These are phyloP conservation scores for Eutrema heterophyllum DNA, from an alignment of 345 rosid genomes.

Conservation along the genomic window DNA sequence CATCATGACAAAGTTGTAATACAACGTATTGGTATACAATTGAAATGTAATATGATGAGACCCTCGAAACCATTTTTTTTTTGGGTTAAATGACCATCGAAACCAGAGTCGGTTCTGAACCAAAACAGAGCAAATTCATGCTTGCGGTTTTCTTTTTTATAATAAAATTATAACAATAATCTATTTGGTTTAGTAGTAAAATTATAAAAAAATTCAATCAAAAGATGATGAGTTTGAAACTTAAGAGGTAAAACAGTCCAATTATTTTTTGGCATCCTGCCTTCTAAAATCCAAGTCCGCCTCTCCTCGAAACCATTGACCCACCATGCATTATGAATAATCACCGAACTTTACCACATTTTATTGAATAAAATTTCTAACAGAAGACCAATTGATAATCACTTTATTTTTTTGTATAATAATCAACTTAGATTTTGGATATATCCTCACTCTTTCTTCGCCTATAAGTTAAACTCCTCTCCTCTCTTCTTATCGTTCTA, in stretches of 20 bases:
- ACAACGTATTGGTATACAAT: not conserved
- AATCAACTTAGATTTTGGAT: not conserved
- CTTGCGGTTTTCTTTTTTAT: too few species aligned
- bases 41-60: not conserved
- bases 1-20: not conserved
- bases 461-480: not conserved
- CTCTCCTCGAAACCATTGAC: slow-evolving; percentile 24
- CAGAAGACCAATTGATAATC: slow-evolving; percentile 13
- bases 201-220: too few species aligned
- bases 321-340: slow-evolving; percentile 17
- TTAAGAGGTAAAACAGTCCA: too few species aligned
- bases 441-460: not conserved
- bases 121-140: too few species aligned
- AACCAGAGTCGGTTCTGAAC: too few species aligned
- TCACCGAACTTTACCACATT: not conserved
- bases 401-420: not conserved
- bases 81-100: too few species aligned
- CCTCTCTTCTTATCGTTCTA: not conserved
- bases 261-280: too few species aligned
- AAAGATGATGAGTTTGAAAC: too few species aligned
- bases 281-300: too few species aligned
- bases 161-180: too few species aligned
- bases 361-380: not conserved
- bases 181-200: too few species aligned
- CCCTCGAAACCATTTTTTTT: not conserved